A percentile compares a stretch with the other conserved stretches of the same genome.
Evolutionary conservation across 1,284 basidiomycete genomes (phyloP).

Genomic region (Apiotrichum laibachii): DNA sequence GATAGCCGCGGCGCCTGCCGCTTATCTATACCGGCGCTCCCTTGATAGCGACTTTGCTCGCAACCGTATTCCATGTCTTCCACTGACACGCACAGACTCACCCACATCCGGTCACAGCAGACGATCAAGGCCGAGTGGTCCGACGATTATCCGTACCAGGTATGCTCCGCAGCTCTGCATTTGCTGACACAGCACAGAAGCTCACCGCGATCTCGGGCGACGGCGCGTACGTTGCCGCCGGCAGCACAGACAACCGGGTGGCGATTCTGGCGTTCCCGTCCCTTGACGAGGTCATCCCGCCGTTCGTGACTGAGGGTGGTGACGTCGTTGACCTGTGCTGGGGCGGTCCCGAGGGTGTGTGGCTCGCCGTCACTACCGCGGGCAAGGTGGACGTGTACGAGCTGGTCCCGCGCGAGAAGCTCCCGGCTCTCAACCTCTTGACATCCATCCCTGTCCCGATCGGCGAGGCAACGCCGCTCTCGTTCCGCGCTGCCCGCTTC

Average conservation of each 20-base stretch:
- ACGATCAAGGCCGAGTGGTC: slow-evolving; percentile 62
- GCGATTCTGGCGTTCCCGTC: slow-evolving; percentile 66
- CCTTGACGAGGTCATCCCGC: slow-evolving; percentile 59
- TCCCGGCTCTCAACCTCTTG: slow-evolving; percentile 27
- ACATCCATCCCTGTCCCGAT: slow-evolving; percentile 42
- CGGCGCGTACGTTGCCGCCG: slow-evolving; percentile 37
- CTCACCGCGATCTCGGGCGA: slow-evolving; percentile 37
- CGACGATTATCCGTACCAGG: slow-evolving; percentile 87
- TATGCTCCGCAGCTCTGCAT: slow-evolving; percentile 45
- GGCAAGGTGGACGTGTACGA: slow-evolving; percentile 33
- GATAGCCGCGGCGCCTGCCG: too few species aligned
- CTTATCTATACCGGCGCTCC: too few species aligned
- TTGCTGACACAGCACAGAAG: slow-evolving; percentile 34
- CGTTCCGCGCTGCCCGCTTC: slow-evolving; percentile 72
- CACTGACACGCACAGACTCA: slow-evolving; percentile 55
- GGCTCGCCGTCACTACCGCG: slow-evolving; percentile 42
- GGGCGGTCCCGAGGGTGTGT: slow-evolving; percentile 39
- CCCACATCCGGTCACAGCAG: slow-evolving; percentile 57
- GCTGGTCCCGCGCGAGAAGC: slow-evolving; percentile 17
- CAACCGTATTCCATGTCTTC: background rate
- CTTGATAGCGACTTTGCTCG: background rate
- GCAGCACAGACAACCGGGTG: slow-evolving; percentile 53
- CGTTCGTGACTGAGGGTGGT: slow-evolving; percentile 27
- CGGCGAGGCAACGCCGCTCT: slow-evolving; percentile 49
- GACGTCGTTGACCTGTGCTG: slow-evolving; percentile 48